A percentile compares a stretch with the other conserved stretches of the same genome.
These are phyloP conservation scores for Neurospora sp. DNA, from an alignment of 495 filamentous ascomycete genomes.

Conservation along the genomic window DNA sequence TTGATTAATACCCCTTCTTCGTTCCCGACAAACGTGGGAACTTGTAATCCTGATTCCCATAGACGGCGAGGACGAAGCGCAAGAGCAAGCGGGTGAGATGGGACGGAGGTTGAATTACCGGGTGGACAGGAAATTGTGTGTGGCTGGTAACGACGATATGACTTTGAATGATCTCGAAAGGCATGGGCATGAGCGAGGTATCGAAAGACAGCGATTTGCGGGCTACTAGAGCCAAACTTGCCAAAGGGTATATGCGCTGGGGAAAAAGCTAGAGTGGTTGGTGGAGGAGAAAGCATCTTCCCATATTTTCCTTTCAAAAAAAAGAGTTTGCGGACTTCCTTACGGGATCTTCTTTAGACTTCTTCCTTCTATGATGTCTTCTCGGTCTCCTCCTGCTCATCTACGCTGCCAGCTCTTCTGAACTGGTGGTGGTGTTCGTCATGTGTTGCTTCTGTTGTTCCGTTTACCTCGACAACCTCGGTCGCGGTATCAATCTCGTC, in stretches of 20 bases:
- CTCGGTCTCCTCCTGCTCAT: conserved; percentile 51
- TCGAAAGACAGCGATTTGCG: background rate
- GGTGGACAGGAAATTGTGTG: conserved; percentile 1
- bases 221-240: background rate
- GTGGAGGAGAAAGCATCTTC: background rate
- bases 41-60: background rate
- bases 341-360: background rate
- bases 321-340: background rate
- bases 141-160: background rate
- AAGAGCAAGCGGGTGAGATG: background rate
- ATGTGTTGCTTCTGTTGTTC: conserved; percentile 1
- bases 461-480: background rate
- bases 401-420: conserved; percentile 37
- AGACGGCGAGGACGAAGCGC: background rate
- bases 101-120: background rate
- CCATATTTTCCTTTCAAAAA: background rate
- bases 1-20: background rate
- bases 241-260: background rate
- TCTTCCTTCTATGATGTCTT: conserved; percentile 24
- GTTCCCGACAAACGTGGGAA: background rate
- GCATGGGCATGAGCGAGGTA: background rate
- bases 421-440: conserved; percentile 29
- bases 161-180: background rate
- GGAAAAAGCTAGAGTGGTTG: conserved; percentile 5
- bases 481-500: background rate